Evolutionary conservation across 768 basidiomycete genomes (phyloP).

Genomic region (Coprinellus micaceus): DNA sequence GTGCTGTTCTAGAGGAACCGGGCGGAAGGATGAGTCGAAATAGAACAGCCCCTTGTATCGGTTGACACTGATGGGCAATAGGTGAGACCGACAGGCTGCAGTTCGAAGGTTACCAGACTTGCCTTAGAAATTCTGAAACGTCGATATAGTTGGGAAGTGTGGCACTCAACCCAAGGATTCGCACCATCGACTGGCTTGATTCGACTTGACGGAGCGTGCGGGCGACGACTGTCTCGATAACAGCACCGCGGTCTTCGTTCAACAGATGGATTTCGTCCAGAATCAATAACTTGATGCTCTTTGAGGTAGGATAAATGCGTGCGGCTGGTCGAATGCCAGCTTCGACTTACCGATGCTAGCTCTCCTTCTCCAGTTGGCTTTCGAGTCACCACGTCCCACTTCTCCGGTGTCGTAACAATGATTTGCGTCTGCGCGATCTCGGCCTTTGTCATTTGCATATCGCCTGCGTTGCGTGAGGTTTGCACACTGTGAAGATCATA

Average conservation of each 20-base stretch:
- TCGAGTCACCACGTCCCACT: slow-evolving; percentile 98
- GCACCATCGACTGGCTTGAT: slow-evolving; percentile 91
- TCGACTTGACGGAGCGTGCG: slow-evolving; percentile 94
- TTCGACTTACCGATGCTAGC: slow-evolving; percentile 82
- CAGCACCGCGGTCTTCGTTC: slow-evolving; percentile 96
- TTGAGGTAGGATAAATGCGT: no score
- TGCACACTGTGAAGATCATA: background rate
- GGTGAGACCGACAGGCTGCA: no score
- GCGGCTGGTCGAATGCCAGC: no score
- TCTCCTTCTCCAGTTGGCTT: slow-evolving; percentile 97
- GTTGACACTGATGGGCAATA: slow-evolving; percentile 77
- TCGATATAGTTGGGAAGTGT: slow-evolving; percentile 97
- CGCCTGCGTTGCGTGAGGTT: slow-evolving; percentile 44
- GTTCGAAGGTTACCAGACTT: slow-evolving; percentile 14
- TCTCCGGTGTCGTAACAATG: slow-evolving; percentile 98
- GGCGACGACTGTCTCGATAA: slow-evolving; percentile 97
- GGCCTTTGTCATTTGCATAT: slow-evolving; percentile 94
- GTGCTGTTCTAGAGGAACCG: slow-evolving; percentile 95
- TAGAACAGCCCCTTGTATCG: slow-evolving; percentile 86
- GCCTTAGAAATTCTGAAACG: slow-evolving; percentile 94
- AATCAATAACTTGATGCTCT: slow-evolving; percentile 92
- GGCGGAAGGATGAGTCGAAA: slow-evolving; percentile 96
- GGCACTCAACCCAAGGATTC: slow-evolving; percentile 93
- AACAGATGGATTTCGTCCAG: slow-evolving; percentile 97
- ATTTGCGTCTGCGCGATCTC: slow-evolving; percentile 96